Evolutionary conservation across 2,329 filamentous ascomycete species (phyloP), one percentile per base, ranked within the genome.

Genomic region (Phaeoacremonium minimum): DNA sequence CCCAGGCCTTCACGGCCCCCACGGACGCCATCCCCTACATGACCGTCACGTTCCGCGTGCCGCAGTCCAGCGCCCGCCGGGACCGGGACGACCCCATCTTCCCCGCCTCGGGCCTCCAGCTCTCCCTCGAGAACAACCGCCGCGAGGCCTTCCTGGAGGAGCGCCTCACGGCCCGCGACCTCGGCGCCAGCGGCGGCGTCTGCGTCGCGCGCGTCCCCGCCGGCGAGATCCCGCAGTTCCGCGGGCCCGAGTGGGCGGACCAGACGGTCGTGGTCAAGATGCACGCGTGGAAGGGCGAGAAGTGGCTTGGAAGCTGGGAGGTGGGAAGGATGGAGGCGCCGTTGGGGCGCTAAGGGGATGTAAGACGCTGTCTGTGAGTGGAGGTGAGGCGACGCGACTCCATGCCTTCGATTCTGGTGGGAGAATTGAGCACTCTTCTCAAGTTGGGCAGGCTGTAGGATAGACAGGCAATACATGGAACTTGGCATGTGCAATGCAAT

Each of bases 221-320:
- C 35, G 32, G 30, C 14, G 32, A 30, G 14, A 19, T 43, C 13
- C 41, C 41, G 22, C 35, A 19, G 17, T 43, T 35, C 15, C 17
- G 32, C 16, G 30, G 17, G n/a, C 18, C 18, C 17, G 26, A 12
- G 15, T 13, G 17, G 31, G 28, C 33, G 15, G 32, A 12, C 18
- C 17, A 18, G 37, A 16, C 17, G 18, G 35, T 40, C 14, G 22
- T 40, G n/a, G 42, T 44, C 15, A 40, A 15, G 37, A 35, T 43
- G 28, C 40, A 45, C 19, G 44, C 44, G 18, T 46, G 44, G 44
- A 42, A 41, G 35, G 44, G 42, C 20, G 39, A 45, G 31, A 38
- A 32, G 29, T 32, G 38, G 15, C 16, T 45, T 9, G 44, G 42
- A 15, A 35, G 22, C 3, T 45, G 42, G 39, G 42, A 44, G 35